These are phyloP conservation scores for Kodamaea ohmeri DNA, from an alignment of 1,139 yeast species.

Conservation along the genomic window DNA sequence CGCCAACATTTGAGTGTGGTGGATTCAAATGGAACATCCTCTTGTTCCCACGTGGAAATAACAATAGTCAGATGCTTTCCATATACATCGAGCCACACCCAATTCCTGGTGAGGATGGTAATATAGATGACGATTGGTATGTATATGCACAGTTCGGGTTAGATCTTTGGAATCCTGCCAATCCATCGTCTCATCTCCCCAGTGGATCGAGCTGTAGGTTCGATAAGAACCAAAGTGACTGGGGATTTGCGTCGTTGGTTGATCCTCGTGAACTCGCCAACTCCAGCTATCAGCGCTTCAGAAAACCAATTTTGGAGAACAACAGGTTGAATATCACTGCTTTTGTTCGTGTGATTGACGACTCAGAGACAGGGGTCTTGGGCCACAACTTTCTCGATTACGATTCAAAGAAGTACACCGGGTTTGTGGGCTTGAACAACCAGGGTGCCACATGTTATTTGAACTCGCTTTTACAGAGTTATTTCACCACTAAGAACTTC, in stretches of 20 bases:
- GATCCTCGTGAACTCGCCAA: constrained; percentile 52
- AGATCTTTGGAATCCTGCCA: constrained; percentile 78
- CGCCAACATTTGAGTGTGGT: constrained; percentile 59
- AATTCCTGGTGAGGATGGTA: constrained; percentile 19
- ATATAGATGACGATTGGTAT: constrained; percentile 57
- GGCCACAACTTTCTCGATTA: constrained; percentile 88
- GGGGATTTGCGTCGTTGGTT: constrained; percentile 89
- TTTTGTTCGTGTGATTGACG: constrained; percentile 73
- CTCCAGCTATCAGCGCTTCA: constrained; percentile 17
- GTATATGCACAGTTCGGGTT: constrained; percentile 90
- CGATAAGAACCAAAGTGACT: constrained; percentile 73
- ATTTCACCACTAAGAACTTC: constrained; percentile 79
- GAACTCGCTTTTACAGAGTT: constrained; percentile 86
- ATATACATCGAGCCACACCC: constrained; percentile 65
- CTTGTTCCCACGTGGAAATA: constrained; percentile 74
- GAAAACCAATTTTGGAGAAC: constrained; percentile 49
- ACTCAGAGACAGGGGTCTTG: constrained; percentile 83
- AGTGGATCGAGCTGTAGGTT: constrained; percentile 81
- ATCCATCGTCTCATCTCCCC: constrained; percentile 58
- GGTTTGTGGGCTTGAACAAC: constrained; percentile 88
- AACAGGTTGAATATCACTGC: constrained; percentile 70
- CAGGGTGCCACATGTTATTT: constrained; percentile 98
- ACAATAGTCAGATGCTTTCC: constrained; percentile 48
- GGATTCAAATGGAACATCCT: constrained; percentile 72
- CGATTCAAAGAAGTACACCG: constrained; percentile 84